Percentiles rank a stretch among this genome's conserved stretches.
phyloP scores from a whole-genome alignment of 1,284 basidiomycete species.

The Fistulinella cinereoalba region DNA sequence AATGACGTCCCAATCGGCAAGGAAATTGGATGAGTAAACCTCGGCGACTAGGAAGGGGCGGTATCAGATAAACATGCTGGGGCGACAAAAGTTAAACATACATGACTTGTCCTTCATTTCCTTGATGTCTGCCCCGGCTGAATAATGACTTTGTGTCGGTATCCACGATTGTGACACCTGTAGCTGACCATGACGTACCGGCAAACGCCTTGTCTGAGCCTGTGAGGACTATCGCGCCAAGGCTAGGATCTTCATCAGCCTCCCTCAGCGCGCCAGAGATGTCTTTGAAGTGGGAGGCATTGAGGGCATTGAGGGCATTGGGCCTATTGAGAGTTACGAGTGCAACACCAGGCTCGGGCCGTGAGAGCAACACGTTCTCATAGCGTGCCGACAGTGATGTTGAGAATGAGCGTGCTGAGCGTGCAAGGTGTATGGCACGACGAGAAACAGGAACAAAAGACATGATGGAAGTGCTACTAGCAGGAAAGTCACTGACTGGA shows the following conservation, averaged over 20 bases:
- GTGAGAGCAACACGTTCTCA: constrained; percentile 73
- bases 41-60: constrained; percentile 59
- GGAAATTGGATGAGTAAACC: constrained; percentile 86
- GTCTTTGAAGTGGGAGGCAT: constrained; percentile 73
- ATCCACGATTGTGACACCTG: no score
- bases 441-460: constrained; percentile 10
- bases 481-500: no score
- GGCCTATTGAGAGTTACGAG: constrained; percentile 95
- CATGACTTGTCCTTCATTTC: constrained; percentile 93
- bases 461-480: no score
- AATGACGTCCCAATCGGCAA: constrained; percentile 85
- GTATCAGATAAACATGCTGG: background rate
- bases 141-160: background rate
- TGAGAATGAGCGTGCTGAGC: constrained; percentile 23
- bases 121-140: constrained; percentile 89
- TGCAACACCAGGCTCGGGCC: constrained; percentile 72
- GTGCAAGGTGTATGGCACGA: constrained; percentile 2
- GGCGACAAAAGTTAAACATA: constrained; percentile 36
- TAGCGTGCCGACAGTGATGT: constrained; percentile 37
- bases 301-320: constrained; percentile 93
- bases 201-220: constrained; percentile 95
- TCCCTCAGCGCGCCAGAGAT: constrained; percentile 74
- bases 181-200: constrained; percentile 54
- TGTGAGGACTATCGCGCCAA: constrained; percentile 89
- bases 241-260: constrained; percentile 68